Evolutionary conservation across 306 rosid species (phyloP).

Genomic region (Lathyrus tuberosus): DNA sequence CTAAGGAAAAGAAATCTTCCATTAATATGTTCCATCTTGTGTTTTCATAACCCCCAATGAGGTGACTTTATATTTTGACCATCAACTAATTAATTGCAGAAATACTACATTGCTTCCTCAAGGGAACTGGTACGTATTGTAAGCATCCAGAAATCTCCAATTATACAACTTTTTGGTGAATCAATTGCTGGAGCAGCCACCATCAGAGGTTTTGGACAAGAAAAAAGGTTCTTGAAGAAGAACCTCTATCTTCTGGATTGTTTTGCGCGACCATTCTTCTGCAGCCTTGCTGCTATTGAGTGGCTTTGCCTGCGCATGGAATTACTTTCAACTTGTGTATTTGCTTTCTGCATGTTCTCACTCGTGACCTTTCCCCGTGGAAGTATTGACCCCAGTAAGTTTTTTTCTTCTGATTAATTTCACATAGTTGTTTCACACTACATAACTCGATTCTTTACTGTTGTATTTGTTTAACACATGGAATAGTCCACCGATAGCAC

Average conservation of each 20-base stretch:
- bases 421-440: not conserved
- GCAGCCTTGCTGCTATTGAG: constrained; percentile 99
- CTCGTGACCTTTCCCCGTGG: constrained; percentile 97
- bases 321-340: constrained; percentile 88
- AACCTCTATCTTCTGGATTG: constrained; percentile 94
- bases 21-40: not conserved
- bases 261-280: constrained; percentile 95
- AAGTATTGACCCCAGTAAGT: constrained; percentile 93
- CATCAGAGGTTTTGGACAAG: constrained; percentile 98
- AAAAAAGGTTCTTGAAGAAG: constrained; percentile 91
- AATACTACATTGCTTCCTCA: constrained; percentile 99
- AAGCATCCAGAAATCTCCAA: constrained; percentile 97
- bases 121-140: constrained; percentile 98
- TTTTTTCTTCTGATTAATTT: constrained; percentile 9
- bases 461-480: constrained; percentile 7
- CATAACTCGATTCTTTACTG: constrained; percentile 5
- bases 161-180: constrained; percentile 91
- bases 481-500: not conserved
- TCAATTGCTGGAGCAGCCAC: constrained; percentile 99
- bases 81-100: constrained; percentile 54
- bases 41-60: not conserved
- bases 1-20: not conserved
- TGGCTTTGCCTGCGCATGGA: constrained; percentile 99
- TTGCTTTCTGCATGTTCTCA: constrained; percentile 94
- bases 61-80: constrained; percentile 7